Evolutionary conservation across 371 early-diverging fungal genomes (phyloP).

Genomic region (Circinella umbellata): DNA sequence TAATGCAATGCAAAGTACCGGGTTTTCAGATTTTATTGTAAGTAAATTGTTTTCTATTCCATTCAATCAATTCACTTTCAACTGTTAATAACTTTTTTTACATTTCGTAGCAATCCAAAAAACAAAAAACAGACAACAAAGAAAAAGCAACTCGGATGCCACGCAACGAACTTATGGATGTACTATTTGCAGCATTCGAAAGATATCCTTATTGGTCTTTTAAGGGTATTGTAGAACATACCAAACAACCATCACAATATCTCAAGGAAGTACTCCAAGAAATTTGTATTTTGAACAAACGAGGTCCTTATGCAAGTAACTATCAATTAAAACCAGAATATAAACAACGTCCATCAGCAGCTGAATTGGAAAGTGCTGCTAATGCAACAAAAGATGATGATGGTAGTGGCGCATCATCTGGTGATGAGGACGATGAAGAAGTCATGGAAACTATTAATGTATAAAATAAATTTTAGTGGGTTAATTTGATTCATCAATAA

Average conservation of each 20-base stretch:
- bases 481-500: too few species aligned
- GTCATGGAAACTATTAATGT: constrained; percentile 50
- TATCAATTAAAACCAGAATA: constrained; percentile 91
- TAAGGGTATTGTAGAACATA: constrained; percentile 83
- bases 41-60: constrained; percentile 17
- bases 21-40: constrained; percentile 62
- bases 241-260: constrained; percentile 78
- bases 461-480: constrained; percentile 8
- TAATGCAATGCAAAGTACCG: constrained; percentile 56
- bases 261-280: constrained; percentile 87
- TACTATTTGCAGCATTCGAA: constrained; percentile 84
- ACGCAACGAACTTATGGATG: constrained; percentile 80
- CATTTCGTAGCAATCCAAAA: constrained; percentile 36
- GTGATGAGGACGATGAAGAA: constrained; percentile 53
- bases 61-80: background rate
- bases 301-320: constrained; percentile 81
- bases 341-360: constrained; percentile 51
- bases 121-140: constrained; percentile 46
- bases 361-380: constrained; percentile 37
- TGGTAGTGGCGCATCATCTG: constrained; percentile 43
- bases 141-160: constrained; percentile 86
- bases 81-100: background rate
- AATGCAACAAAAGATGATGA: constrained; percentile 31
- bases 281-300: constrained; percentile 81
- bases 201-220: constrained; percentile 85